These are phyloP conservation scores for Graphiopsis chlorocephala DNA, from an alignment of 2,329 filamentous ascomycete species.

Conservation along the genomic window DNA sequence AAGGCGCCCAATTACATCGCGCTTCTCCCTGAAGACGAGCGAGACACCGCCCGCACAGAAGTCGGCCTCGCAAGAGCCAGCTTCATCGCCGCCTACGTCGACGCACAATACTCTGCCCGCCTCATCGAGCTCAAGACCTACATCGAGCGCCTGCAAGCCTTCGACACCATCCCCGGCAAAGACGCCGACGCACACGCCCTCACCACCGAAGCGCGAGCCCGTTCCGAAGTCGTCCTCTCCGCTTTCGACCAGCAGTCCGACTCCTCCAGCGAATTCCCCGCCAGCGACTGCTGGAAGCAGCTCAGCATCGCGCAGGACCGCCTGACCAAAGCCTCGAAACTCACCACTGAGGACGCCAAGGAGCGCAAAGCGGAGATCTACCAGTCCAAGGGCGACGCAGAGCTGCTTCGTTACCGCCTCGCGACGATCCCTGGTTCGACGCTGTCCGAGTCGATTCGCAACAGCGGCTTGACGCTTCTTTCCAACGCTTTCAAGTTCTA, in stretches of 20 bases:
- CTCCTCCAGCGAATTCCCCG: slow-evolving; percentile 21
- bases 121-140: slow-evolving; percentile 54
- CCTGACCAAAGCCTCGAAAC: slow-evolving; percentile 51
- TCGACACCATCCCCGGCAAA: slow-evolving; percentile 37
- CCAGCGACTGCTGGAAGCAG: slow-evolving; percentile 49
- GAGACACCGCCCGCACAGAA: slow-evolving; percentile 35
- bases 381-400: slow-evolving; percentile 54
- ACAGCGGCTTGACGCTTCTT: slow-evolving; percentile 48
- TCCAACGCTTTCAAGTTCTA: slow-evolving; percentile 60
- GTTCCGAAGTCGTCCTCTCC: slow-evolving; percentile 31
- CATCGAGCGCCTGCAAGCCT: slow-evolving; percentile 38
- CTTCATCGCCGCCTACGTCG: slow-evolving; percentile 56
- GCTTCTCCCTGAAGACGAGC: slow-evolving; percentile 32
- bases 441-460: slow-evolving; percentile 41
- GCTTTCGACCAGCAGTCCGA: slow-evolving; percentile 23
- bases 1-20: slow-evolving; percentile 54
- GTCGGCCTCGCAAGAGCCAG: slow-evolving; percentile 54
- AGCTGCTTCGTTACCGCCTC: slow-evolving; percentile 54
- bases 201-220: slow-evolving; percentile 29
- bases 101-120: slow-evolving; percentile 55
- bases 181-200: slow-evolving; percentile 57
- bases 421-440: slow-evolving; percentile 35
- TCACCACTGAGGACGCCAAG: slow-evolving; percentile 44
- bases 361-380: slow-evolving; percentile 51
- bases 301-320: slow-evolving; percentile 51